Evolutionary conservation across 352 stramenopile species (phyloP), one percentile per base, ranked within the genome.

Genomic region (Phytophthora litchii): DNA sequence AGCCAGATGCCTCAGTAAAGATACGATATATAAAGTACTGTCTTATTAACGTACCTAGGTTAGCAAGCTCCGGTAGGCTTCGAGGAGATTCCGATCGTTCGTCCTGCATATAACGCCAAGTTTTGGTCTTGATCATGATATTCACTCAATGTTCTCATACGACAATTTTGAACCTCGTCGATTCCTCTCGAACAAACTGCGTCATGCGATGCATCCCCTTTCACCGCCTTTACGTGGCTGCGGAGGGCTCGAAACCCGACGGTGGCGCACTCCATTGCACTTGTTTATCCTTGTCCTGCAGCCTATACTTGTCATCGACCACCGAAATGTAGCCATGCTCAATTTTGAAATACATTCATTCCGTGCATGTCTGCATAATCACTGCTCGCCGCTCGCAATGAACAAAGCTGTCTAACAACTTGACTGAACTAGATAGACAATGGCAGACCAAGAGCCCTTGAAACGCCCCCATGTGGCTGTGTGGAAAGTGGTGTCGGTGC

Each of bases 221-320:
- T 86, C 10, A 51, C 37, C 2, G 60, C 63, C 17, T 73, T 72
- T 0, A 82, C 71, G 27, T 80, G 76, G n/a, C 40, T 74, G 11
- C 68, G 70, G 4, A 82, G 71, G 20, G 67, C 63, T 40, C 63
- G 67, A 35, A 86, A 83, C 43, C 76, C 67, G 19, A 57, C 56
- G 4, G 67, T 67, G 8, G 62, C 60, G 34, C 58, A 64, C 17
- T 70, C 48, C 56, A 73, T 72, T 31, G 4, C 3, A 3, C 23
- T 27, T 17, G 38, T n/a, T 1, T 11, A 17, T 25, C 11, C 25
- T 14, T 17, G 7, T 20, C 21, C n/a, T n/a, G n/a, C n/a, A n/a
- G n/a, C n/a, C n/a, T 27, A 44, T 42, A 34, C 27, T 59, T 3
- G 8, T 13, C 37, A 12, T 32, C 48, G 48, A 45, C 34, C 35